These are phyloP conservation scores for Ichthyophthirius multifiliis DNA, from an alignment of 169 alveolate species.

Conservation along the genomic window DNA sequence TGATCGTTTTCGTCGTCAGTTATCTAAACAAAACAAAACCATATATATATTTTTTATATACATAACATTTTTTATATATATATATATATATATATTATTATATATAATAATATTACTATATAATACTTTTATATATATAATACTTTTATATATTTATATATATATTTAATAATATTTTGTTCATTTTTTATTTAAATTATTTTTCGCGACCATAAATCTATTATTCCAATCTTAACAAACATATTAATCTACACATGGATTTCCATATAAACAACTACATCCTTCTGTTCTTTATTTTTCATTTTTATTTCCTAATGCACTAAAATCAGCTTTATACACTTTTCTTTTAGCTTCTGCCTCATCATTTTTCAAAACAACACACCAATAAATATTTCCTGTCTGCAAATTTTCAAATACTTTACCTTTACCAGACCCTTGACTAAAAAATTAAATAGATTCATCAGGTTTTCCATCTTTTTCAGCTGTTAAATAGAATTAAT, in stretches of 20 bases:
- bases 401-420: background rate
- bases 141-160: too few relatives aligned
- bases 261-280: conserved; percentile 9
- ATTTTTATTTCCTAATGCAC: background rate
- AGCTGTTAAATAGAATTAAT: background rate
- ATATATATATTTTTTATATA: too few relatives aligned
- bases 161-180: too few relatives aligned
- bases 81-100: too few relatives aligned
- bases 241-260: conserved; percentile 10
- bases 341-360: background rate
- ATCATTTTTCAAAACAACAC: background rate
- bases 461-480: conserved; percentile 11
- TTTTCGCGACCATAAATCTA: background rate
- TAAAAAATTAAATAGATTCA: background rate
- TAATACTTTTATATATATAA: too few relatives aligned
- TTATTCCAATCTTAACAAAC: conserved; percentile 18
- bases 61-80: too few relatives aligned
- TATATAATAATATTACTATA: too few relatives aligned
- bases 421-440: background rate
- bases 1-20: too few relatives aligned
- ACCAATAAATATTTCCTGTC: background rate
- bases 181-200: background rate
- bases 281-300: conserved; percentile 2
- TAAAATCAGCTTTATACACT: background rate
- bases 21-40: too few relatives aligned